Evolutionary conservation across 768 basidiomycete species (phyloP).

Genomic region (Exidia glandulosa): DNA sequence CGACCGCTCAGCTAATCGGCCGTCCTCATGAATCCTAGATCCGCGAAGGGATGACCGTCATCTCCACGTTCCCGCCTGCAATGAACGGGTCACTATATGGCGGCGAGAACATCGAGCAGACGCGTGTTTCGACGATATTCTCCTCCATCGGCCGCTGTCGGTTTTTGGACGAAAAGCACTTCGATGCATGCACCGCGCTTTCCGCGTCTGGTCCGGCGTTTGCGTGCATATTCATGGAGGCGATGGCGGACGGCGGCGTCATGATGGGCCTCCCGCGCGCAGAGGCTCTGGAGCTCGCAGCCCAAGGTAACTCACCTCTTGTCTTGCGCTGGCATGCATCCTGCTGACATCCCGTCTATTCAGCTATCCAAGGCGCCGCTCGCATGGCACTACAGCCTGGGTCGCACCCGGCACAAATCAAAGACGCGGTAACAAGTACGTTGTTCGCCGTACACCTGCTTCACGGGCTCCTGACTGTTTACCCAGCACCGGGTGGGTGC

Average conservation of each 20-base stretch:
- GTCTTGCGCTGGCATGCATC: not conserved
- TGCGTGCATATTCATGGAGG: constrained; percentile 91
- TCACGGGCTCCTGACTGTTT: not conserved
- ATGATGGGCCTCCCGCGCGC: constrained; percentile 98
- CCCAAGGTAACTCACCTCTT: constrained; percentile 60
- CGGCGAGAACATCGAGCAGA: constrained; percentile 29
- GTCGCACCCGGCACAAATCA: constrained; percentile 91
- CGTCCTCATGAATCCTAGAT: constrained; percentile 67
- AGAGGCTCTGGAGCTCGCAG: constrained; percentile 89
- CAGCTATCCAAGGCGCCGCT: constrained; percentile 92
- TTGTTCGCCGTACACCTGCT: constrained; percentile 8
- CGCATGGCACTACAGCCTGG: constrained; percentile 86
- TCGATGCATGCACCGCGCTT: constrained; percentile 95
- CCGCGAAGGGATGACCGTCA: constrained; percentile 96
- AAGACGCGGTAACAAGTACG: constrained; percentile 94
- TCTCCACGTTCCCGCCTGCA: constrained; percentile 53
- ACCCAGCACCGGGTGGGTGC: constrained; percentile 95
- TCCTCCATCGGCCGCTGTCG: constrained; percentile 93
- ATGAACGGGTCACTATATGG: not conserved
- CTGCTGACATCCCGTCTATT: not conserved
- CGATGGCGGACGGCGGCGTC: constrained; percentile 97
- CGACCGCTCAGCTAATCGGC: too few species aligned
- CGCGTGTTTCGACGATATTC: constrained; percentile 81
- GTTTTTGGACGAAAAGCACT: constrained; percentile 96
- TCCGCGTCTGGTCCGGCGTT: constrained; percentile 96